These are phyloP conservation scores for Sarocladiaceae sp. DNA, from an alignment of 2,329 filamentous ascomycete species.

Conservation along the genomic window DNA sequence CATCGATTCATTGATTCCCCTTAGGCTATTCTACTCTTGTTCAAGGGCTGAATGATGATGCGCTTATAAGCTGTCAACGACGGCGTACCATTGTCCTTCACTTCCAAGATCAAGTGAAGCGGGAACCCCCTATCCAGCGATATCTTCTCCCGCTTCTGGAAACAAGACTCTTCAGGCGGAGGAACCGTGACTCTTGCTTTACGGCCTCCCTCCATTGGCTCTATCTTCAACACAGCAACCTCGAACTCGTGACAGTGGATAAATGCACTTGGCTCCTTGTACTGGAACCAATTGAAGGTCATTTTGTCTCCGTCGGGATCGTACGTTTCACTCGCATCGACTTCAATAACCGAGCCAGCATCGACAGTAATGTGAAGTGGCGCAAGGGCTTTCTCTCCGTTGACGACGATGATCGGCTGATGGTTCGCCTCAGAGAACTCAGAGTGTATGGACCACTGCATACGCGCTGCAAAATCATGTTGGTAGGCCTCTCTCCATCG, in stretches of 20 bases:
- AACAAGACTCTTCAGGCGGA: neutral
- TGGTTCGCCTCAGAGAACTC: constrained; percentile 35
- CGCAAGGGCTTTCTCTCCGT: constrained; percentile 32
- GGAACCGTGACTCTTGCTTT: neutral
- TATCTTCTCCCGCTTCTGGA: neutral
- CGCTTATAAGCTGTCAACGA: neutral
- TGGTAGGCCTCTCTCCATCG: constrained; percentile 35
- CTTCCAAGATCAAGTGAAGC: neutral
- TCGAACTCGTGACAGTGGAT: neutral
- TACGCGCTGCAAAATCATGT: constrained; percentile 35
- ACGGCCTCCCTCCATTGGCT: neutral
- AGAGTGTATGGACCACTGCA: constrained; percentile 30
- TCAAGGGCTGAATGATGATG: neutral
- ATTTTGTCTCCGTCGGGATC: constrained; percentile 38
- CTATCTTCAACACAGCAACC: neutral
- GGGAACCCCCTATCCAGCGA: neutral
- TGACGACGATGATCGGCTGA: constrained; percentile 36
- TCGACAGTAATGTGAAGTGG: constrained; percentile 32
- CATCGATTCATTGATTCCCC: too few relatives aligned
- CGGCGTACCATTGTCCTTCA: neutral
- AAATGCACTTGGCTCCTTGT: constrained; percentile 24
- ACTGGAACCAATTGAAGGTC: constrained; percentile 45
- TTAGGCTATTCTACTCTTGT: too few relatives aligned
- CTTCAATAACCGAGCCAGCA: constrained; percentile 28
- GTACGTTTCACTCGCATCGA: constrained; percentile 40